Evolutionary conservation across 2,329 filamentous ascomycete genomes (phyloP), one percentile per base, ranked within the genome.

Genomic region (Aspergillus melleus): DNA sequence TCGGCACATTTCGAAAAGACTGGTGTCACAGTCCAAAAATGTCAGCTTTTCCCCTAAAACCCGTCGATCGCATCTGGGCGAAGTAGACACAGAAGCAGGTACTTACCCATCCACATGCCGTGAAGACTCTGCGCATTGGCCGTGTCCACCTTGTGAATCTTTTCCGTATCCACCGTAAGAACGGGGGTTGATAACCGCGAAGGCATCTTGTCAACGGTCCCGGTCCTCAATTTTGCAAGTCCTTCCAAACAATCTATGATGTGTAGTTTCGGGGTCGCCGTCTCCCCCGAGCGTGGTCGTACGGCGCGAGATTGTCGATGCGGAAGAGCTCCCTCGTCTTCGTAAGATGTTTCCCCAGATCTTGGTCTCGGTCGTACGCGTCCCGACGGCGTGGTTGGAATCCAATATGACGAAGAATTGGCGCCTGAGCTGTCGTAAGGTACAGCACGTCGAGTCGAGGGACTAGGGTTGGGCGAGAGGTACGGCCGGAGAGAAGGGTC

Each of bases 31-130:
- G 54, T 44, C 36, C 16, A 16, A 11, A 11, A 4, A 14, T 6
- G 16, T 42, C 36, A 42, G 36, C 36, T n/a, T 42, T 42, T 42
- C 36, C 36, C 26, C 26, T 29, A 42, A 42, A 42, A 42, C 36
- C 36, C 36, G 14, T 42, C 36, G 36, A 42, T 42, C 36, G 36
- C 36, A 42, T 42, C 14, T n/a, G 36, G 16, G 16, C 16, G 16
- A 16, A 42, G 36, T 2, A 14, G 16, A 42, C 14, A 16, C 16
- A n/a, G 26, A 26, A 9, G 29, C 5, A 26, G 49, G 46, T 47
- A 84, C 90, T 85, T 80, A 96, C 92, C 91, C 76, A 92, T 94
- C 92, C 93, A 96, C 86, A 98, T 96, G 81, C 91, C 93, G 80
- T 95, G 96, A 54, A 98, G 86, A 74, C 93, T 96, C 79, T 96